These are phyloP conservation scores for Xylaria sp. DNA, from an alignment of 2,329 filamentous ascomycete species.

Conservation along the genomic window DNA sequence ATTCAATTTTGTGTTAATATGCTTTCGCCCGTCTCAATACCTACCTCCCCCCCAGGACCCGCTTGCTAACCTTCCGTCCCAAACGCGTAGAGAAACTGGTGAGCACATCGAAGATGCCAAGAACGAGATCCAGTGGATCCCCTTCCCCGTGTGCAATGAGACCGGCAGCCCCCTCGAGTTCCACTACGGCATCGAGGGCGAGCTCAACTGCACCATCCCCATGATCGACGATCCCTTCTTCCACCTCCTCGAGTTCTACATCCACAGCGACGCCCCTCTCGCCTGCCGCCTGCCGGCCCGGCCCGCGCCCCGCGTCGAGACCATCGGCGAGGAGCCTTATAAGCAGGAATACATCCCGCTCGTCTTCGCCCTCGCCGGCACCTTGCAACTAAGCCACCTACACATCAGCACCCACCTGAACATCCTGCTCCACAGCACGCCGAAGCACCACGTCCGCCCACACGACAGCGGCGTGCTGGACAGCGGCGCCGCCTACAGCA, in stretches of 20 bases:
- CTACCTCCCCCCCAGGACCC: too few relatives aligned
- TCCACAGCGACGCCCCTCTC: conserved; percentile 93
- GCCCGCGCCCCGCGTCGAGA: conserved; percentile 61
- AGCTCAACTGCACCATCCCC: conserved; percentile 82
- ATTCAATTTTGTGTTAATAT: too few relatives aligned
- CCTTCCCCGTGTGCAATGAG: conserved; percentile 89
- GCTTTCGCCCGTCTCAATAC: too few relatives aligned
- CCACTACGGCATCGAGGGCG: conserved; percentile 79
- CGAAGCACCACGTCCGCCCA: conserved; percentile 63
- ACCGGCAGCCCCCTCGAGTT: conserved; percentile 81
- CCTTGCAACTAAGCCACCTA: conserved; percentile 83
- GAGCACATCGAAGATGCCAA: conserved; percentile 83
- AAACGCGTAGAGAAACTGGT: conserved; percentile 70
- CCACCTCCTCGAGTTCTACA: conserved; percentile 93
- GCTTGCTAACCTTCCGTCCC: background rate
- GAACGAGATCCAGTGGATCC: conserved; percentile 87
- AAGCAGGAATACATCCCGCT: conserved; percentile 74
- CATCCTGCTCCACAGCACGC: conserved; percentile 75
- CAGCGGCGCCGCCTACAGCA: conserved; percentile 84
- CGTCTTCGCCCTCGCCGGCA: conserved; percentile 86
- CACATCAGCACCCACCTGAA: conserved; percentile 91
- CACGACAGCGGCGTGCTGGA: conserved; percentile 80
- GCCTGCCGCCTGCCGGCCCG: conserved; percentile 86
- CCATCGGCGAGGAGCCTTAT: conserved; percentile 53
- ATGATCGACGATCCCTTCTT: conserved; percentile 79